These are phyloP conservation scores for Hamigera avellanea DNA, from an alignment of 495 filamentous ascomycete species.

Conservation along the genomic window DNA sequence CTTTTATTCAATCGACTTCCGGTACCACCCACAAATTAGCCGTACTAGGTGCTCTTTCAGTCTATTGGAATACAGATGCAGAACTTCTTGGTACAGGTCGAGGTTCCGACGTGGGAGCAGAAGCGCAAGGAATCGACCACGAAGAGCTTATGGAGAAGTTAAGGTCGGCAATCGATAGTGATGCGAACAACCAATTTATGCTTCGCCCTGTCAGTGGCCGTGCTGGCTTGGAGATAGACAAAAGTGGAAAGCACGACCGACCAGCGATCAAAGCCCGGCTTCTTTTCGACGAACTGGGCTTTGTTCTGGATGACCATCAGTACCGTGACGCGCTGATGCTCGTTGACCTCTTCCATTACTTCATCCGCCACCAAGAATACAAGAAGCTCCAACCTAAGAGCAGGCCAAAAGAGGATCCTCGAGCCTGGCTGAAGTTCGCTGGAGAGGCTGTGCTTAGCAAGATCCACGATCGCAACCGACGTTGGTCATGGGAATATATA, in stretches of 20 bases:
- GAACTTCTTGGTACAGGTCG: conserved; percentile 66
- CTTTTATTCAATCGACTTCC: conserved; percentile 79
- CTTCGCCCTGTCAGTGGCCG: conserved; percentile 88
- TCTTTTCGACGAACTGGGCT: conserved; percentile 89
- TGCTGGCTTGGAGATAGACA: conserved; percentile 85
- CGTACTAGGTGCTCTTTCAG: conserved; percentile 70
- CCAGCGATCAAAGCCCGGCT: conserved; percentile 85
- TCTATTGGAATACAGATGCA: conserved; percentile 97
- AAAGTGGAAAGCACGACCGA: conserved; percentile 66
- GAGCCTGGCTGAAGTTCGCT: conserved; percentile 85
- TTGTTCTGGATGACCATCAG: conserved; percentile 90
- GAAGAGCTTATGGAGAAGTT: conserved; percentile 66
- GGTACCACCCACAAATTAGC: conserved; percentile 84
- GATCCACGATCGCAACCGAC: conserved; percentile 82
- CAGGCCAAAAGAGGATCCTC: conserved; percentile 77
- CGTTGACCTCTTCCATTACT: conserved; percentile 95
- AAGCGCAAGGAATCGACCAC: conserved; percentile 55
- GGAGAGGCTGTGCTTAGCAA: conserved; percentile 78
- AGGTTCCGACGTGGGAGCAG: conserved; percentile 45
- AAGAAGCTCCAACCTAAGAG: conserved; percentile 84
- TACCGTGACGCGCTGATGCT: conserved; percentile 97
- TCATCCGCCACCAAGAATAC: conserved; percentile 94
- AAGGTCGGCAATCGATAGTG: conserved; percentile 60
- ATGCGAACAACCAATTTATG: conserved; percentile 80
- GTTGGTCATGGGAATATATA: conserved; percentile 93